Evolutionary conservation across 352 stramenopile genomes (phyloP).

Genomic region (Phytopythium aichiense): DNA sequence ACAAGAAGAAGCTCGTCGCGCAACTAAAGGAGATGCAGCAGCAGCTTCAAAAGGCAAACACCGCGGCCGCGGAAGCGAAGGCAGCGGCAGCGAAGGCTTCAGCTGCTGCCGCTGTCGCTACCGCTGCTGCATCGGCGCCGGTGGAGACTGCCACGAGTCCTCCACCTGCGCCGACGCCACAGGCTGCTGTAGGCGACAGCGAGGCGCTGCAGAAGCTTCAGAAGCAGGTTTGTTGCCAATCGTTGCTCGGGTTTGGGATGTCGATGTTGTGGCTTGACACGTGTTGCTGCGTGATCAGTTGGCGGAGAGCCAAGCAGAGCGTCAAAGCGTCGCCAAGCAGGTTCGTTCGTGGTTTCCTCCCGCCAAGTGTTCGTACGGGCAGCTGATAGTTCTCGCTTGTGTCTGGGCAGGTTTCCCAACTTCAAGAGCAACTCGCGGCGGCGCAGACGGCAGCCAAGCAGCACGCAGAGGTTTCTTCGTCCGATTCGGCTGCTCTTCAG

Average conservation of each 20-base stretch:
- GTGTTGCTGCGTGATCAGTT: conserved; percentile 21
- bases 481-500: conserved; percentile 38
- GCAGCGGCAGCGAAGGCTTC: conserved; percentile 3
- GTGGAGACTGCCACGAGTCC: background rate
- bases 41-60: conserved; percentile 26
- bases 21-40: conserved; percentile 66
- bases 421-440: conserved; percentile 48
- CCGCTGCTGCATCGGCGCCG: background rate
- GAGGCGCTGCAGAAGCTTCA: conserved; percentile 47
- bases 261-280: background rate
- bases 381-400: background rate
- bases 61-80: conserved; percentile 8
- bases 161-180: background rate
- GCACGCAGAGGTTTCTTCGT: conserved; percentile 21
- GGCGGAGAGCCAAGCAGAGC: conserved; percentile 21
- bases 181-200: conserved; percentile 8
- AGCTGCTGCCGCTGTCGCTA: background rate
- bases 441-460: conserved; percentile 16
- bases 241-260: background rate
- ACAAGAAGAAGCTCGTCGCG: conserved; percentile 52
- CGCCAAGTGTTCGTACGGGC: background rate
- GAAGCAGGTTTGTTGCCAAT: conserved; percentile 38
- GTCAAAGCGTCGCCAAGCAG: conserved; percentile 44
- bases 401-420: conserved; percentile 38
- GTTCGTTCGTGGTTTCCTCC: conserved; percentile 15